Percentiles rank a stretch among this genome's conserved stretches.
These are phyloP conservation scores for Butyriboletus loyo DNA, from an alignment of 768 basidiomycete species.

Conservation along the genomic window DNA sequence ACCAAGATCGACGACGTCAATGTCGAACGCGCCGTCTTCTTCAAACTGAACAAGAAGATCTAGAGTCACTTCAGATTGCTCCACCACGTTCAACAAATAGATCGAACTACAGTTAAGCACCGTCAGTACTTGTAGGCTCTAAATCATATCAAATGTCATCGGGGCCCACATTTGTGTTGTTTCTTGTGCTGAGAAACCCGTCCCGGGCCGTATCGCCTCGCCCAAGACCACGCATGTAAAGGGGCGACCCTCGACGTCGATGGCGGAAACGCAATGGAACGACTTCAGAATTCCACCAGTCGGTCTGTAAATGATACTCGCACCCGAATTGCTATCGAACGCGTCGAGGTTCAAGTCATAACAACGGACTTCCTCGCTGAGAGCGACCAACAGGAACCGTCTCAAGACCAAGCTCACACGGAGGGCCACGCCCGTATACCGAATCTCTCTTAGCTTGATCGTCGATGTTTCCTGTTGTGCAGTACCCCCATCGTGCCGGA, in stretches of 20 bases:
- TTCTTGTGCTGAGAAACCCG: neutral
- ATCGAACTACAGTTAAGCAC: conserved; percentile 1
- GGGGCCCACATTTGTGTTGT: conserved; percentile 2
- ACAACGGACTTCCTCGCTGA: conserved; percentile 13
- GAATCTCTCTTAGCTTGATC: conserved; percentile 3
- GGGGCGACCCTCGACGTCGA: conserved; percentile 10
- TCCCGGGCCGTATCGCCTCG: neutral
- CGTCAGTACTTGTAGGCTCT: neutral
- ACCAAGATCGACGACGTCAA: conserved; percentile 9
- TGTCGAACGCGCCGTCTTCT: neutral
- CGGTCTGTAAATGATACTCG: conserved; percentile 9
- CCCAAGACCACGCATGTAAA: conserved; percentile 15
- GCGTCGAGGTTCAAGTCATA: conserved; percentile 7
- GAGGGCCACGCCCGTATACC: neutral
- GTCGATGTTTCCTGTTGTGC: neutral
- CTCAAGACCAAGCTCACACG: conserved; percentile 12
- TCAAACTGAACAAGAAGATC: conserved; percentile 15
- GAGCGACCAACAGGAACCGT: conserved; percentile 13
- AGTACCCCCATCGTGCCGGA: neutral
- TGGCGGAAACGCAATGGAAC: conserved; percentile 7
- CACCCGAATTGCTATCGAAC: neutral
- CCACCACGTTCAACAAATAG: conserved; percentile 3
- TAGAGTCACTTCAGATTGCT: conserved; percentile 2
- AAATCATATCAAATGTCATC: neutral
- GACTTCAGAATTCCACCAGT: neutral